Percentiles rank a stretch among this genome's conserved stretches.
Conservation (phyloP, 2,329 filamentous ascomycete species). For the Fusarium buharicum region DNA sequence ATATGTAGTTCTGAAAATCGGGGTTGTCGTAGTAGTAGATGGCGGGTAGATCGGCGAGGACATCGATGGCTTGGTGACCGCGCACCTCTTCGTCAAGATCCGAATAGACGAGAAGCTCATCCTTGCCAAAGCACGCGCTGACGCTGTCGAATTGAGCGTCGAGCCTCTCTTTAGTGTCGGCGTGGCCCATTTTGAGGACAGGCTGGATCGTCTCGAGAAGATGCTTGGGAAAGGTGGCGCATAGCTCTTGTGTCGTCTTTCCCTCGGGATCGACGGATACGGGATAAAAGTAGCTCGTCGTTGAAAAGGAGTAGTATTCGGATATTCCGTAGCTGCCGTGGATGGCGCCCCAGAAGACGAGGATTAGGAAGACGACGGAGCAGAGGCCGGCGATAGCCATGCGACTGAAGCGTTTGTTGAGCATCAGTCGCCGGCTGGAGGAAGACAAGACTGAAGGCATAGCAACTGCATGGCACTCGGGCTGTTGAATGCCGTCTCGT, state of each 20-base stretch:
- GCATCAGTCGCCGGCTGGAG: conserved; percentile 43
- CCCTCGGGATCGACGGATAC: conserved; percentile 42
- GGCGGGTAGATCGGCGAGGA: conserved; percentile 58
- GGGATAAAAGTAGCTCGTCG: conserved; percentile 47
- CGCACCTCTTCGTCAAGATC: conserved; percentile 59
- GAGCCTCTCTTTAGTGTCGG: conserved; percentile 44
- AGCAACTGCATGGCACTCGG: conserved; percentile 42
- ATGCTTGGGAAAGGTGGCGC: conserved; percentile 49
- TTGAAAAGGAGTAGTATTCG: conserved; percentile 46
- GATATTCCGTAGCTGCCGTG: conserved; percentile 42
- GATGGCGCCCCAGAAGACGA: conserved; percentile 43
- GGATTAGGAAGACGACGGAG: conserved; percentile 40
- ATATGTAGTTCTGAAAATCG: conserved; percentile 54
- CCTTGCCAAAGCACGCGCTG: conserved; percentile 59
- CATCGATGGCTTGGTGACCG: conserved; percentile 57
- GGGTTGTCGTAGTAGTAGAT: conserved; percentile 52
- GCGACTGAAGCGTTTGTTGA: conserved; percentile 50
- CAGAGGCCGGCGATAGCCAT: conserved; percentile 41
- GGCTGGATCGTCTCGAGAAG: conserved; percentile 48
- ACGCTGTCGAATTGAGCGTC: conserved; percentile 61
- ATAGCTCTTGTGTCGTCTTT: conserved; percentile 45
- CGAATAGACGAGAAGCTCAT: conserved; percentile 60
- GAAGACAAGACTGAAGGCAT: conserved; percentile 44
- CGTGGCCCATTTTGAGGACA: conserved; percentile 50
- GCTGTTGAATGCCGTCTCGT: conserved; percentile 5